Evolutionary conservation across 495 filamentous ascomycete species (phyloP), one percentile per base, ranked within the genome.

Genomic region (Penicillium cinerascens): DNA sequence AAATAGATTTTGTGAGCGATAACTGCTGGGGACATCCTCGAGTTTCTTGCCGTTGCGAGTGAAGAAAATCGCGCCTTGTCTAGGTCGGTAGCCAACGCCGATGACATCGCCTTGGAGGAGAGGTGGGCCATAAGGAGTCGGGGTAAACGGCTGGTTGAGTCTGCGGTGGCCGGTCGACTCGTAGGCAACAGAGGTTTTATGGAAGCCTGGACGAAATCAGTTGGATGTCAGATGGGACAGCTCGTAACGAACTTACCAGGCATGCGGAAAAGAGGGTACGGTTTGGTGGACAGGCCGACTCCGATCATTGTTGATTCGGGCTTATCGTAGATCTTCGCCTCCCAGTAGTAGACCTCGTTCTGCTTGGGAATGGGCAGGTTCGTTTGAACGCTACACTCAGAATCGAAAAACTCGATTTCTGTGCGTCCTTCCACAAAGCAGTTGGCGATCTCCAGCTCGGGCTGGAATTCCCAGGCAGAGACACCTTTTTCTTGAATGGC

Each of bases 331-430:
- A 98, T 85, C 72, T 98, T 98, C 13, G 93, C 89, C 65, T 98
- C 93, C 93, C 93, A 98, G 68, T 98, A 98, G 64, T 97, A 97
- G 13, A 97, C 92, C 65, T 98, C 93, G 60, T 98, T 97, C 65
- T 98, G 93, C 67, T 98, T 98, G 20, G 93, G 93, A 33, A 98
- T 87, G 0, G 93, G 93, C 36, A 98, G 73, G 58, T 98, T 98
- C 68, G 87, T 96, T 77, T 97, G 89, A 43, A 97, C 95, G 64
- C 90, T 95, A 71, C 93, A 97, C 67, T 93, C 95, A 10, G 89
- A 90, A 68, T 98, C 93, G 60, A 93, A 97, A 75, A 98, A 98
- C 65, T 98, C 93, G 48, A 98, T 93, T 68, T 98, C 93, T 2
- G 93, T 98, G 57, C 95, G 82, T 17, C 69, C 92, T 73, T 98